Conservation (phyloP, 2,329 filamentous ascomycete genomes). For the Cercospora janseana region DNA sequence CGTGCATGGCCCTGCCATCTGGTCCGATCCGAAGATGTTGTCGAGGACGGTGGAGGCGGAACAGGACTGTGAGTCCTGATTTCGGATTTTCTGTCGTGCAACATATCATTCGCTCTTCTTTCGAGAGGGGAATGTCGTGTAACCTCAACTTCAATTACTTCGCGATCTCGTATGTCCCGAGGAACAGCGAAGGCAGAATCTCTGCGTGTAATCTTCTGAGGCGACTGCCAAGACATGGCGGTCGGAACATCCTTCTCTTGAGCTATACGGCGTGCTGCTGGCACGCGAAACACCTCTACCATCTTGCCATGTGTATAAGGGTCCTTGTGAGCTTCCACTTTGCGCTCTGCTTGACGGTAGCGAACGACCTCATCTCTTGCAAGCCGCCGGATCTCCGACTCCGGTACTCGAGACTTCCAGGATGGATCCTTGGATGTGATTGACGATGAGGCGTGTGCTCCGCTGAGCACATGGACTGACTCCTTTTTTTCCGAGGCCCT, state of each 20-base stretch:
- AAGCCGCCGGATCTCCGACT: constrained; percentile 33
- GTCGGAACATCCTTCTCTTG: constrained; percentile 21
- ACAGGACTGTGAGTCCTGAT: too few species aligned
- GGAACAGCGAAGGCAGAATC: constrained; percentile 8
- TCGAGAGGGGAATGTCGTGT: background rate
- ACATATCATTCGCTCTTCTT: background rate
- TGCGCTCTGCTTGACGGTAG: constrained; percentile 38
- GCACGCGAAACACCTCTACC: constrained; percentile 25
- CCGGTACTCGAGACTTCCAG: background rate
- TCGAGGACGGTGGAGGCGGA: too few species aligned
- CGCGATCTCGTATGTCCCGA: background rate
- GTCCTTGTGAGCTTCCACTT: constrained; percentile 33
- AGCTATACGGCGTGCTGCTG: constrained; percentile 30
- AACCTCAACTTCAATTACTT: background rate
- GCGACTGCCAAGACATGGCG: constrained; percentile 19
- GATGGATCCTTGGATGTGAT: background rate
- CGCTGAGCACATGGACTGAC: background rate
- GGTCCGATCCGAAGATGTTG: too few species aligned
- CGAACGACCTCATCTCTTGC: constrained; percentile 38
- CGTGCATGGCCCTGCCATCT: too few species aligned
- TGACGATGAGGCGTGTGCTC: background rate
- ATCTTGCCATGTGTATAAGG: constrained; percentile 35
- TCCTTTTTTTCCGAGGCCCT: background rate
- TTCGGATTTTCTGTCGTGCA: background rate
- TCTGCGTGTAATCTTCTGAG: constrained; percentile 4